Conservation (phyloP, 441 rosid genomes). For the Populus tomentosa region DNA sequence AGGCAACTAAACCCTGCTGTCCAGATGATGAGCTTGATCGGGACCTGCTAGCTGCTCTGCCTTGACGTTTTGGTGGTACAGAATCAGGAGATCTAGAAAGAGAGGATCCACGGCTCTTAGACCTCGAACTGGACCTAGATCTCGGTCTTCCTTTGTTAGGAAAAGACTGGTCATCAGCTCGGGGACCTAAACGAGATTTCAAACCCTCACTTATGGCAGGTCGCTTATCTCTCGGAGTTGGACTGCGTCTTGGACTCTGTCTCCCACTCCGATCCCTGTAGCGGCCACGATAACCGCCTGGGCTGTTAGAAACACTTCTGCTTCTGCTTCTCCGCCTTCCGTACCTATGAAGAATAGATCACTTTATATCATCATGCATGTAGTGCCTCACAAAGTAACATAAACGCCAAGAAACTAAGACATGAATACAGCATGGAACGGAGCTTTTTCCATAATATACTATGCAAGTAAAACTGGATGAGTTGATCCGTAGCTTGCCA, state of each 20-base stretch:
- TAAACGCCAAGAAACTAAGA: no score
- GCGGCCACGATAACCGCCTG: conserved; percentile 45
- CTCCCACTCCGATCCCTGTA: conserved; percentile 46
- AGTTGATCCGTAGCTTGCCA: no score
- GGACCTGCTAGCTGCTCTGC: conserved; percentile 36
- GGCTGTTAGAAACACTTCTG: conserved; percentile 61
- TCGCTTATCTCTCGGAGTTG: conserved; percentile 58
- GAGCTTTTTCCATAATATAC: no score
- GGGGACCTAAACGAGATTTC: conserved; percentile 76
- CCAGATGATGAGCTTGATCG: conserved; percentile 59
- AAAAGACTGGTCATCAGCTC: conserved; percentile 27
- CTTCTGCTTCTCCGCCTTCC: conserved; percentile 43
- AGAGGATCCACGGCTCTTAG: conserved; percentile 34
- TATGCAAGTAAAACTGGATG: no score
- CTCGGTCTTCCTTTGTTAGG: conserved; percentile 34
- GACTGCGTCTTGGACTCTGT: conserved; percentile 58
- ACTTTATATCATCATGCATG: no score
- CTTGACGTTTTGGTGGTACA: conserved; percentile 25
- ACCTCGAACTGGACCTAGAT: conserved; percentile 26
- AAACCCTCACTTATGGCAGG: conserved; percentile 59
- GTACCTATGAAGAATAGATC: conserved; percentile 32
- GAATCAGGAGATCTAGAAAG: conserved; percentile 42
- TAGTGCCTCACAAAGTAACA: no score
- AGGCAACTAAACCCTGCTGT: conserved; percentile 71
- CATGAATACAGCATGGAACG: no score